Evolutionary conservation across 1,284 basidiomycete genomes (phyloP).

Genomic region (Tilletia indica): DNA sequence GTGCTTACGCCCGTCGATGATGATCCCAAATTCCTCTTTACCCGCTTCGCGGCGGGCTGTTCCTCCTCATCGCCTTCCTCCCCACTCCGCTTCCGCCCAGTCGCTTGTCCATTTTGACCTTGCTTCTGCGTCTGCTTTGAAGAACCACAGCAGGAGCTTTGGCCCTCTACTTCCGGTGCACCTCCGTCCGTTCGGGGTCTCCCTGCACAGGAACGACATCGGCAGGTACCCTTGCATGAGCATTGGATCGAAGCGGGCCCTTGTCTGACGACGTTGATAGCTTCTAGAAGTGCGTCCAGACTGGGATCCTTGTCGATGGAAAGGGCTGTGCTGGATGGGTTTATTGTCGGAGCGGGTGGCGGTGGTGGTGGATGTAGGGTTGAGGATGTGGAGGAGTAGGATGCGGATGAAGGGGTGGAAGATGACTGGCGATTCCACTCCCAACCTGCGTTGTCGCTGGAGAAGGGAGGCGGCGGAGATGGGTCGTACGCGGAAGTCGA

Average conservation of each 20-base stretch:
- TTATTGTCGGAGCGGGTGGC: neutral
- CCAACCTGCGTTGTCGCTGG: too few relatives aligned
- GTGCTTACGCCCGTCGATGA: too few relatives aligned
- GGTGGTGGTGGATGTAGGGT: neutral
- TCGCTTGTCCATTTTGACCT: neutral
- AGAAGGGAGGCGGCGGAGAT: too few relatives aligned
- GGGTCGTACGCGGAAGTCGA: too few relatives aligned
- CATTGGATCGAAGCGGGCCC: conserved; percentile 22
- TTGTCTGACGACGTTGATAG: conserved; percentile 15
- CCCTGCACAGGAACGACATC: conserved; percentile 31
- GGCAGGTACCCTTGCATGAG: conserved; percentile 29
- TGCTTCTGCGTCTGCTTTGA: neutral
- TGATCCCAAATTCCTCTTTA: neutral
- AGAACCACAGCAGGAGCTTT: neutral
- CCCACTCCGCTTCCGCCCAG: neutral
- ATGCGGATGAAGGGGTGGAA: too few relatives aligned
- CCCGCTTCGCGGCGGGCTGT: neutral
- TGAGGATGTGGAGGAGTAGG: neutral
- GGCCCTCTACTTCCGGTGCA: neutral
- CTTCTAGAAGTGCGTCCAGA: conserved; percentile 4
- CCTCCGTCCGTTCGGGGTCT: neutral
- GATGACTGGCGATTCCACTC: too few relatives aligned
- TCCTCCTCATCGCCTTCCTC: neutral
- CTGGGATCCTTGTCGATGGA: neutral
- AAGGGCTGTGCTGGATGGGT: neutral